A percentile compares a stretch with the other conserved stretches of the same genome.
phyloP scores from a whole-genome alignment of 352 stramenopile species.

The Phytophthora cryptogea region DNA sequence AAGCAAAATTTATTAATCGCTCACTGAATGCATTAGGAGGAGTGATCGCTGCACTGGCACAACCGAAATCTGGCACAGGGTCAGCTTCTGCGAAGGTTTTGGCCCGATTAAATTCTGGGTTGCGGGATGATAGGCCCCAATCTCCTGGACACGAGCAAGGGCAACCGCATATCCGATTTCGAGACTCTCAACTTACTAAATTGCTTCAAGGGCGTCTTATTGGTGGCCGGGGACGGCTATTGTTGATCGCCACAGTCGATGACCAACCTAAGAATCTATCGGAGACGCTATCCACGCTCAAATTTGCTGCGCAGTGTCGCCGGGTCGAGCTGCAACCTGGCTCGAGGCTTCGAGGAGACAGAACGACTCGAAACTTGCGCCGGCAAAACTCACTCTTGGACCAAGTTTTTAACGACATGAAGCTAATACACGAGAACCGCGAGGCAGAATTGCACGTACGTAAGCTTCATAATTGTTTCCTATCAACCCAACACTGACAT shows the following conservation, averaged over 20 bases:
- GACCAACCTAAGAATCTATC: constrained; percentile 53
- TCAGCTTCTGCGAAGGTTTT: constrained; percentile 7
- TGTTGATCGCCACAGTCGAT: constrained; percentile 73
- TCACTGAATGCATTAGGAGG: constrained; percentile 70
- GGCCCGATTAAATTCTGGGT: constrained; percentile 5
- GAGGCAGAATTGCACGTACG: constrained; percentile 52
- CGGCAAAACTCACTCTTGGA: constrained; percentile 36
- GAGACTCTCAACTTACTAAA: constrained; percentile 80
- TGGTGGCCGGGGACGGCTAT: constrained; percentile 41
- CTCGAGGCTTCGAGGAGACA: constrained; percentile 14
- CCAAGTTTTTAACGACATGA: constrained; percentile 56
- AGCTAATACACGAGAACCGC: constrained; percentile 53
- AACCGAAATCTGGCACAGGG: constrained; percentile 20
- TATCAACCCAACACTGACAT: background rate
- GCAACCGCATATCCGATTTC: constrained; percentile 58
- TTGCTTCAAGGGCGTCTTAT: constrained; percentile 60
- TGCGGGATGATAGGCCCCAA: constrained; percentile 8
- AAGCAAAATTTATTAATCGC: constrained; percentile 83
- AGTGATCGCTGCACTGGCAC: constrained; percentile 63
- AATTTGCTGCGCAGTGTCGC: constrained; percentile 74
- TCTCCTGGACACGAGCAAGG: constrained; percentile 12
- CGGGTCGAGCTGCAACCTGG: constrained; percentile 51
- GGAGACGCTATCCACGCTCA: constrained; percentile 76
- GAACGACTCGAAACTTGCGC: constrained; percentile 12
- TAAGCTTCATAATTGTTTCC: constrained; percentile 3